Evolutionary conservation across 2,329 filamentous ascomycete genomes (phyloP).

Genomic region (Fusarium transvaalense): DNA sequence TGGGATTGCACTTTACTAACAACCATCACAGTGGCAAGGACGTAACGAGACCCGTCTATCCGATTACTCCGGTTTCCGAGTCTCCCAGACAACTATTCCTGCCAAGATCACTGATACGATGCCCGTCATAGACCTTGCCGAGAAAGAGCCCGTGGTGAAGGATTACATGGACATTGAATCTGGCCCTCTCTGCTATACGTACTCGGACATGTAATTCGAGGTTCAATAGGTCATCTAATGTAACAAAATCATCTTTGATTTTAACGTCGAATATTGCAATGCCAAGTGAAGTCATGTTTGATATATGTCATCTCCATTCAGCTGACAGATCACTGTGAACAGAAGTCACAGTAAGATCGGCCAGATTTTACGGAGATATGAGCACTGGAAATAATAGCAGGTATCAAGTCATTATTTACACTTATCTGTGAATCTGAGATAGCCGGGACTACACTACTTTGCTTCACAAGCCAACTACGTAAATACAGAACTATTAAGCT

Average conservation of each 20-base stretch:
- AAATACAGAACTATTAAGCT: too few relatives aligned
- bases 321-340: too few relatives aligned
- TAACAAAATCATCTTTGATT: neutral
- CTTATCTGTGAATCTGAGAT: too few relatives aligned
- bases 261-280: too few relatives aligned
- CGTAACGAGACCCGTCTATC: conserved; percentile 16
- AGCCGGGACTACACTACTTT: too few relatives aligned
- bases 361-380: too few relatives aligned
- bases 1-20: neutral
- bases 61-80: conserved; percentile 11
- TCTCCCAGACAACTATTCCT: neutral
- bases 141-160: conserved; percentile 9
- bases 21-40: conserved; percentile 8
- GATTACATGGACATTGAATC: conserved; percentile 24
- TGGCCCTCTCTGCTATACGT: conserved; percentile 29
- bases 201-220: conserved; percentile 5
- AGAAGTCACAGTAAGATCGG: too few relatives aligned
- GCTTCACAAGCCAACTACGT: too few relatives aligned
- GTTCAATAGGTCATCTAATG: fast-evolving
- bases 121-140: conserved; percentile 7
- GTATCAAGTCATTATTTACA: too few relatives aligned
- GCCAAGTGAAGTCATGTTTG: neutral
- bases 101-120: neutral
- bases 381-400: too few relatives aligned
- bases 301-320: too few relatives aligned